These are phyloP conservation scores for Anastatica hierochuntica DNA, from an alignment of 345 rosid species.

Conservation along the genomic window DNA sequence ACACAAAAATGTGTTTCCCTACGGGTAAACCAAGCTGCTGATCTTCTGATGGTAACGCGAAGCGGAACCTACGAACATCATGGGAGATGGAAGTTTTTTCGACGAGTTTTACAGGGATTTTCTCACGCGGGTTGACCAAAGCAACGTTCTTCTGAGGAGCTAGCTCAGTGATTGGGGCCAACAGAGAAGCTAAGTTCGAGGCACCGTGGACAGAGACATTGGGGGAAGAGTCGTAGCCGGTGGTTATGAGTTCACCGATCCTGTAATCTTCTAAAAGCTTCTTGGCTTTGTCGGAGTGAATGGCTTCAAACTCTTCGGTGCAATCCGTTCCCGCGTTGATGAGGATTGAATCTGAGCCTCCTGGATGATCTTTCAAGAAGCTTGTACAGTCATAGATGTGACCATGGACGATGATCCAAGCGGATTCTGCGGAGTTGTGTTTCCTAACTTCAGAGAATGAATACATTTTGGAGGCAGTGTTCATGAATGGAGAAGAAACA, in stretches of 20 bases:
- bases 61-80: constrained; percentile 58
- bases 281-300: constrained; percentile 88
- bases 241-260: constrained; percentile 57
- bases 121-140: constrained; percentile 56
- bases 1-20: constrained; percentile 76
- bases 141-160: constrained; percentile 36
- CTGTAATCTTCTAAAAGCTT: constrained; percentile 64
- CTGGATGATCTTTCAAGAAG: constrained; percentile 82
- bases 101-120: constrained; percentile 67
- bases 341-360: constrained; percentile 76
- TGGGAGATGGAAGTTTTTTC: constrained; percentile 59
- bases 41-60: constrained; percentile 64
- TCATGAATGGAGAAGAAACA: constrained; percentile 76
- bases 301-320: constrained; percentile 88
- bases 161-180: constrained; percentile 59
- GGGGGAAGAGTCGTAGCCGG: constrained; percentile 60
- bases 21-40: constrained; percentile 63
- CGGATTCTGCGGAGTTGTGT: constrained; percentile 61
- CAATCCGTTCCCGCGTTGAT: constrained; percentile 90
- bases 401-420: constrained; percentile 90
- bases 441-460: constrained; percentile 59
- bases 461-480: constrained; percentile 48
- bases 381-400: constrained; percentile 81
- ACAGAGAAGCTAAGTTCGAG: constrained; percentile 12
- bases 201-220: constrained; percentile 58